Evolutionary conservation across 2,329 filamentous ascomycete genomes (phyloP).

Genomic region (Pestalotiopsis sp.): DNA sequence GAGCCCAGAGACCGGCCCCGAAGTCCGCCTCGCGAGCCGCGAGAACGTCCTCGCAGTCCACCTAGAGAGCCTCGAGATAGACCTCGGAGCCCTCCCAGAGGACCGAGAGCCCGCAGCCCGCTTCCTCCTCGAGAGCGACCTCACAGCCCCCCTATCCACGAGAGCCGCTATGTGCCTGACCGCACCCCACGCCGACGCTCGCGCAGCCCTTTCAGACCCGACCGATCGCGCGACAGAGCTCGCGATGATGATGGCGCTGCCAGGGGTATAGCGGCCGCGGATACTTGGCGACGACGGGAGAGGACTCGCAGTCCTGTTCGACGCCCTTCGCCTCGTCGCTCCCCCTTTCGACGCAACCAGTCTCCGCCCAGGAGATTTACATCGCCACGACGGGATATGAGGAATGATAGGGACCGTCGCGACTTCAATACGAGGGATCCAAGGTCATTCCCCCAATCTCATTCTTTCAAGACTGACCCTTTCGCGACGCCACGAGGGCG

Average conservation of each 20-base stretch:
- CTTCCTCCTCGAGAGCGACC: slow-evolving; percentile 19
- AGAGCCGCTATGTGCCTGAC: slow-evolving; percentile 45
- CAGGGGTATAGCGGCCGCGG: slow-evolving; percentile 19
- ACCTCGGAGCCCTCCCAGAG: slow-evolving; percentile 31
- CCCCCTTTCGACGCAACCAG: slow-evolving; percentile 19
- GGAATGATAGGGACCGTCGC: slow-evolving; percentile 39
- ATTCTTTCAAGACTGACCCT: not conserved
- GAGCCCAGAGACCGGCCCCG: slow-evolving; percentile 30
- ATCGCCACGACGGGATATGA: slow-evolving; percentile 38
- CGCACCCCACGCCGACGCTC: slow-evolving; percentile 44
- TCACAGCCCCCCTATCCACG: slow-evolving; percentile 27
- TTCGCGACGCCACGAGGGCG: not conserved
- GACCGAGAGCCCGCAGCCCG: slow-evolving; percentile 27
- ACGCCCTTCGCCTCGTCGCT: slow-evolving; percentile 37
- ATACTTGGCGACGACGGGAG: slow-evolving; percentile 42
- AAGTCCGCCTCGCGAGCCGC: slow-evolving; percentile 26
- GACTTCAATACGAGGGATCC: slow-evolving; percentile 8
- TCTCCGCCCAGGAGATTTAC: slow-evolving; percentile 35
- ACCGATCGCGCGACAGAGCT: slow-evolving; percentile 35
- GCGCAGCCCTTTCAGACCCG: slow-evolving; percentile 41
- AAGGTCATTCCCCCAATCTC: slow-evolving; percentile 13
- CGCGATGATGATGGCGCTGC: not conserved
- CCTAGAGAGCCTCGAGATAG: slow-evolving; percentile 20
- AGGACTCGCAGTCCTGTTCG: slow-evolving; percentile 40
- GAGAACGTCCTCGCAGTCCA: slow-evolving; percentile 32